A percentile compares a stretch with the other conserved stretches of the same genome.
phyloP scores from a whole-genome alignment of 2,329 filamentous ascomycete genomes.

The Hortaea werneckii region DNA sequence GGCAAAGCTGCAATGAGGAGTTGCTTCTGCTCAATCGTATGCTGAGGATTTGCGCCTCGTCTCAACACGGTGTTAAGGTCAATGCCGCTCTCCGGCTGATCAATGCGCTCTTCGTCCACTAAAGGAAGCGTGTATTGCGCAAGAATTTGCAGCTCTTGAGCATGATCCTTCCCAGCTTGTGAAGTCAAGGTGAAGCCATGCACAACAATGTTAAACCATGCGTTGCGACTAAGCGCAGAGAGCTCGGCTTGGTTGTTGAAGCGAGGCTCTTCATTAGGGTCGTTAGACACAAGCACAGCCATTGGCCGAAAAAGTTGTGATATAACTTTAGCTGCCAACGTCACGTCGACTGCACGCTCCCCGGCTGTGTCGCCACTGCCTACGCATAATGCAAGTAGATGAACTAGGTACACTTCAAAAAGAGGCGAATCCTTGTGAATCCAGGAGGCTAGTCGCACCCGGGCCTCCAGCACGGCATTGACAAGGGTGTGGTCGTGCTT shows the following conservation, averaged over 20 bases:
- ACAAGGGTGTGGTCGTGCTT: conserved; percentile 58
- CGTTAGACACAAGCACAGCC: conserved; percentile 66
- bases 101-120: conserved; percentile 77
- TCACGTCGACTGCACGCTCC: conserved; percentile 36
- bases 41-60: conserved; percentile 70
- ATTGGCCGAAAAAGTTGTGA: conserved; percentile 77
- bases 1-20: conserved; percentile 65
- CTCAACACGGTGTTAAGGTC: conserved; percentile 90
- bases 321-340: conserved; percentile 78
- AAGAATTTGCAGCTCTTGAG: conserved; percentile 69
- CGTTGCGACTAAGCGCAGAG: conserved; percentile 61
- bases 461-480: conserved; percentile 66
- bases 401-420: conserved; percentile 72
- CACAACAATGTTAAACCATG: conserved; percentile 96
- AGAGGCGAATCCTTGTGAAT: conserved; percentile 60
- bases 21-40: conserved; percentile 71
- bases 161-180: conserved; percentile 61
- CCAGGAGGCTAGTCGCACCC: conserved; percentile 64
- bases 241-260: conserved; percentile 41
- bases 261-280: conserved; percentile 34
- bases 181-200: conserved; percentile 78
- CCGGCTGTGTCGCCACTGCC: conserved; percentile 78
- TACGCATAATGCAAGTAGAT: conserved; percentile 77
- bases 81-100: conserved; percentile 89
- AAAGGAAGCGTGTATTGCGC: conserved; percentile 80